Evolutionary conservation across 768 basidiomycete genomes (phyloP).

Genomic region (Leccinum subtestaceum): DNA sequence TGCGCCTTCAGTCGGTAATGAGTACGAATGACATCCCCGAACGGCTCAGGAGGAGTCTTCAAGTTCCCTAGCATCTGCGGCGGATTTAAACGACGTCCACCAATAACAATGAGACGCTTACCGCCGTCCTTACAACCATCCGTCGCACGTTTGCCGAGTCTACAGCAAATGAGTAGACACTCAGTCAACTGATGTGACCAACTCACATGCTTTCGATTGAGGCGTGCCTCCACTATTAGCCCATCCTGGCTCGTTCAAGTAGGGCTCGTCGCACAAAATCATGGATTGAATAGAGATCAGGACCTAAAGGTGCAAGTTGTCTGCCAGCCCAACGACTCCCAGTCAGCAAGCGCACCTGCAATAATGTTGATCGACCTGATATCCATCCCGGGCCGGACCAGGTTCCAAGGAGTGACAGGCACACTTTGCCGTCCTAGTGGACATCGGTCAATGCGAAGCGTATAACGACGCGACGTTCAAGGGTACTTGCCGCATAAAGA

Average conservation of each 20-base stretch:
- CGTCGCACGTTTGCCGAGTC: constrained; percentile 91
- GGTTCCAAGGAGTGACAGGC: constrained; percentile 85
- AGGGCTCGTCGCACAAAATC: constrained; percentile 92
- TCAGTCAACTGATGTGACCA: not conserved
- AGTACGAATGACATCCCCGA: constrained; percentile 81
- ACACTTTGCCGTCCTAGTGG: constrained; percentile 88
- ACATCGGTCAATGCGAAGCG: not conserved
- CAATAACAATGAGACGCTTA: constrained; percentile 33
- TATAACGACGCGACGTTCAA: not conserved
- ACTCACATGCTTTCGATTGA: constrained; percentile 73
- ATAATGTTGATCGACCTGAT: constrained; percentile 81
- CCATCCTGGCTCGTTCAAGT: constrained; percentile 92
- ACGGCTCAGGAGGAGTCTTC: constrained; percentile 80
- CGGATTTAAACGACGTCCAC: constrained; percentile 9
- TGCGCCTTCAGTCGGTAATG: constrained; percentile 87
- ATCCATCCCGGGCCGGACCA: constrained; percentile 96
- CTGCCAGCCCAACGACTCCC: not conserved
- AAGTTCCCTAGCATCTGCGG: constrained; percentile 80
- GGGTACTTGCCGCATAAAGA: constrained; percentile 71
- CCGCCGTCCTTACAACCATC: constrained; percentile 89
- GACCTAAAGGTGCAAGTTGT: constrained; percentile 40
- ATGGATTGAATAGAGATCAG: constrained; percentile 95
- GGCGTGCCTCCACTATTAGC: constrained; percentile 68
- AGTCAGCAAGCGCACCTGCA: constrained; percentile 54
- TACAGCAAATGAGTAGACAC: constrained; percentile 30